Evolutionary conservation across 2,329 filamentous ascomycete genomes (phyloP).

Genomic region (Ceratocystis eucalypticola): DNA sequence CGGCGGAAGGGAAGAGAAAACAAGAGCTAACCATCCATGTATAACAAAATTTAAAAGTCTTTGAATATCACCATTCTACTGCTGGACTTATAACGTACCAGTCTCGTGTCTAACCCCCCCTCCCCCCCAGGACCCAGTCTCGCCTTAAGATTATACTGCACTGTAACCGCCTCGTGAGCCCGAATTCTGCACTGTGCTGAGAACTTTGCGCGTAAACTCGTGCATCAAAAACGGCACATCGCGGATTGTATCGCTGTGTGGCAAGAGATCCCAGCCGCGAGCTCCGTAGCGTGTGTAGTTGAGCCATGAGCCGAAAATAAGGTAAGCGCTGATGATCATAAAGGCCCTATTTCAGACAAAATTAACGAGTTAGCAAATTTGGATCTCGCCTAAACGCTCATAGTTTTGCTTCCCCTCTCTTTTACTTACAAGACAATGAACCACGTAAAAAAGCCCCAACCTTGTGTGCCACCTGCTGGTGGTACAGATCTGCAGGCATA

Average conservation of each 20-base stretch:
- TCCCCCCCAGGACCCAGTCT: neutral
- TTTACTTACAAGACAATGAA: conserved; percentile 72
- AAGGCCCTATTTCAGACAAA: conserved; percentile 49
- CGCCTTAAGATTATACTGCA: conserved; percentile 51
- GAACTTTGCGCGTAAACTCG: conserved; percentile 68
- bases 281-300: conserved; percentile 97
- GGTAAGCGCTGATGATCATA: conserved; percentile 70
- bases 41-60: neutral
- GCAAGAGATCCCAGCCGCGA: conserved; percentile 85
- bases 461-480: conserved; percentile 34
- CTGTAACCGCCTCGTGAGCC: conserved; percentile 85
- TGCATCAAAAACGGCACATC: conserved; percentile 86
- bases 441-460: conserved; percentile 98
- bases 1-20: neutral
- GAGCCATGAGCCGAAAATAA: conserved; percentile 96
- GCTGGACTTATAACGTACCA: too few species aligned
- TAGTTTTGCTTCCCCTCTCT: neutral
- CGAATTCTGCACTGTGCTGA: conserved; percentile 72
- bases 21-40: neutral
- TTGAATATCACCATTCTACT: neutral
- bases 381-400: neutral
- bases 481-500: conserved; percentile 59
- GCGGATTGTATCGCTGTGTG: conserved; percentile 81
- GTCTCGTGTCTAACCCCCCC: neutral
- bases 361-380: conserved; percentile 21